Base-by-base conservation (phyloP, 2,329 filamentous ascomycete genomes). In the Pseudocercospora crystallina region DNA sequence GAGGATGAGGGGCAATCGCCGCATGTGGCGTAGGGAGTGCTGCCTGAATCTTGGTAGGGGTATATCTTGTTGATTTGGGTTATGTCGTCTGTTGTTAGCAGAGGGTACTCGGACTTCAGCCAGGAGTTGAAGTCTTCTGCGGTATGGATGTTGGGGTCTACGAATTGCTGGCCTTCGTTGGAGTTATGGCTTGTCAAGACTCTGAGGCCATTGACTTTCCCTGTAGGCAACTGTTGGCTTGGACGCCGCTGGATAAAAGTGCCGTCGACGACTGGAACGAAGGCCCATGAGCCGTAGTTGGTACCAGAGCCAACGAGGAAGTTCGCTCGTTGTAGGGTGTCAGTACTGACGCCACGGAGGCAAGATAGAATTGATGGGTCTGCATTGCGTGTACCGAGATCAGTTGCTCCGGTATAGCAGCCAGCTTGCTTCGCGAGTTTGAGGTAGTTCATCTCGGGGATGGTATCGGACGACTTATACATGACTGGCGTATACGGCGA, bases 141-240 rank as follows among this genome's bases (percentile, higher is more conserved):
- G 0, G 71, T 76, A 2, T 61, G 67, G 37, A 80, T 74, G 36
- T 71, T 70, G 31, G 72, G 70, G 0, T 72, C 72, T 2, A 71
- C 71, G 55, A 80, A 80, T 1, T 57, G 51, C 7, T 68, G 61
- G 3, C 73, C 77, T 67, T 82, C 79, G 54, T 80, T 73, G 2
- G 76, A 76, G 49, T 77, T 80, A 61, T 77, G 76, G 4, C 67
- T 67, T 2, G 63, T 59, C 1, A 76, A 56, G 10, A 71, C 61
- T 20, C 66, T 64, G 2, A 62, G 51, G 1, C 72, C 73, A 38
- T 74, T 76, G 5, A 73, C 58, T 43, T 65, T 61, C 15, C 66
- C 64, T 1, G 61, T 38, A 0, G 63, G 43, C 1, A 76, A 61
- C 31, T 72, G 70, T 46, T 64, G 57, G 45, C 67, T 71, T 4